Conservation (phyloP, 306 rosid genomes). For the Mucuna pruriens region DNA sequence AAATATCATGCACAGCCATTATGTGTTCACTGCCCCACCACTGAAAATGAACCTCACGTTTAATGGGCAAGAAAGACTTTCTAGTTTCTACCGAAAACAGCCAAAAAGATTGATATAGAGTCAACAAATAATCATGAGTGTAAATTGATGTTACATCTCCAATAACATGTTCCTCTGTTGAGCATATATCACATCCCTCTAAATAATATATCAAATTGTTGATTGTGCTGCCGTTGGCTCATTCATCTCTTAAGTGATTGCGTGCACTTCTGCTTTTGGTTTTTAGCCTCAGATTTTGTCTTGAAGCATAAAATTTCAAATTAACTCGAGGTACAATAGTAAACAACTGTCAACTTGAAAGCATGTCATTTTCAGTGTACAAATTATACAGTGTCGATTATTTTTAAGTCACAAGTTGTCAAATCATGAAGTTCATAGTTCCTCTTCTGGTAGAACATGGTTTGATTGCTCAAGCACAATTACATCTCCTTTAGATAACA, state of each 20-base stretch:
- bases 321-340: conserved; percentile 1
- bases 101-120: conserved; percentile 38
- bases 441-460: conserved; percentile 5
- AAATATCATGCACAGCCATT: conserved; percentile 35
- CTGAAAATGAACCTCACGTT: conserved; percentile 47
- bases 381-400: conserved; percentile 17
- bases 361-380: conserved; percentile 28
- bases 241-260: conserved; percentile 29
- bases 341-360: conserved; percentile 28
- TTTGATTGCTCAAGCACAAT: conserved; percentile 27
- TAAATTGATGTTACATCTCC: conserved; percentile 40
- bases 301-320: conserved; percentile 22
- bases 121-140: conserved; percentile 47
- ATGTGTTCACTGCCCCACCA: conserved; percentile 48
- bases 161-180: conserved; percentile 37
- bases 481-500: neutral
- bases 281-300: conserved; percentile 27
- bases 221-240: neutral
- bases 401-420: conserved; percentile 32
- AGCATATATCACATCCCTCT: conserved; percentile 17
- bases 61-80: conserved; percentile 45
- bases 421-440: conserved; percentile 31
- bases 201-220: conserved; percentile 21
- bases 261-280: conserved; percentile 22
- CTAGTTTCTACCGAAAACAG: conserved; percentile 27